Evolutionary conservation across 2,329 filamentous ascomycete genomes (phyloP), one percentile per base, ranked within the genome.

Genomic region (Domatiomyces catenatus): DNA sequence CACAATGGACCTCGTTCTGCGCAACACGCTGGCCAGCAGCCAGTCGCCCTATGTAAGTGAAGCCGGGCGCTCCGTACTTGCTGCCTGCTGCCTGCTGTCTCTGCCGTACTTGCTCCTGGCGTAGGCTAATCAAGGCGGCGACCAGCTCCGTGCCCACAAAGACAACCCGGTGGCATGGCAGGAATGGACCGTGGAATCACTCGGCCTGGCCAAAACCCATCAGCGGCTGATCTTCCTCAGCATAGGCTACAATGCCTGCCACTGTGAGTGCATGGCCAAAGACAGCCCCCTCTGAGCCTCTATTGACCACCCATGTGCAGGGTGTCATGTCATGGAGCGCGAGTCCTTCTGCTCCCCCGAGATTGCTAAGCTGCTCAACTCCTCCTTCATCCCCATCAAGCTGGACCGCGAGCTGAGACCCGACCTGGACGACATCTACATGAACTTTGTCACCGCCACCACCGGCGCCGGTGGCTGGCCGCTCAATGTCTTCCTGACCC

Each of bases 401-500:
- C 79, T 96, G 61, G 92, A 98, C 67, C 80, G 89, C 53, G 92
- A 98, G 67, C 87, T 94, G 67, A 81, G 90, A 22, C 90, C 90
- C 7, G 89, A 96, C 63, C 80, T 96, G 56, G 92, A 98, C 63
- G 81, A 85, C 54, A 89, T 96, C 57, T 96, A 96, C 66, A 95
- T 95, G 87, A 94, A 94, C 70, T 98, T 94, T 66, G 83, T 94
- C 42, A 88, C 95, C 65, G 90, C 90, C 1, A 90, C 92, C 8
- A 94, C 84, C 52, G 88, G 85, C 18, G 83, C 79, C 1, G 90
- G 88, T 8, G 92, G 92, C 42, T 96, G 92, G 89, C 92, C 92
- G 1, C 70, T 96, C 54, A 96, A 95, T 62, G 82, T 94, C n/a
- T 96, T 98, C 64, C 75, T 96, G 26, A 98, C 92, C 0, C 88